Base-by-base conservation (phyloP, 139 green algal genomes). In the Pseudopediastrum boryanum region DNA sequence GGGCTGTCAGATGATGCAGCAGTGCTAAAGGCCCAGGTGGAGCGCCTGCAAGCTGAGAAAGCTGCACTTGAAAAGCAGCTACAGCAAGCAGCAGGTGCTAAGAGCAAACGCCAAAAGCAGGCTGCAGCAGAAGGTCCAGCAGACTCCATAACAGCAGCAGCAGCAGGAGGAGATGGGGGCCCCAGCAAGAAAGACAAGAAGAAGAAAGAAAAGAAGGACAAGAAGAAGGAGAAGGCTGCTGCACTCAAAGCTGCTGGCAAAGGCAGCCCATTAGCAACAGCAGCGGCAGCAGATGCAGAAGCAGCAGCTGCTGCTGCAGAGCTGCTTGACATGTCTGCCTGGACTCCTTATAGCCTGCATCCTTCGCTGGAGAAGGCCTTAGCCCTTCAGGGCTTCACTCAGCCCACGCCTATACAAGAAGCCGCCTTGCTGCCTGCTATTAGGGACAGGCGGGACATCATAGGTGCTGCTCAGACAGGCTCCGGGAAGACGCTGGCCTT, bases 401-500 rank as follows among this genome's bases (percentile, higher is more conserved):
- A 89, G 77, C 94, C 94, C 2, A 96, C 93, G 0, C 85, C 90
- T 13, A 92, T 98, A 61, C 94, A 98, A 80, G 72, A 86, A 2
- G 89, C 90, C 39, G 93, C 81, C 43, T 81, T 98, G 74, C 86
- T 87, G 19, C 84, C 88, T 1, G 92, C 92, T 33, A 87, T 95
- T 8, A 78, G 84, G 2, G 88, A 94, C 43, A 72, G 88, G 0
- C 76, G 83, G 0, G 96, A 99, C 81, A 75, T 99, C 8, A 93
- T 99, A 64, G 96, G 96, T 2, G 96, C 96, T 1, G 96, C 96
- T 4, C 93, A 99, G 83, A 99, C 96, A 6, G 96, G 96, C 12
- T 97, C 90, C 42, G 96, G 96, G n/a, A 99, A 99, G 85, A 99
- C 96, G 4, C 90, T 99, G 46, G 96, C 96, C 0, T 99, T 98